phyloP scores from a whole-genome alignment of 2,329 filamentous ascomycete genomes.

The Knoxdaviesia capensis region DNA sequence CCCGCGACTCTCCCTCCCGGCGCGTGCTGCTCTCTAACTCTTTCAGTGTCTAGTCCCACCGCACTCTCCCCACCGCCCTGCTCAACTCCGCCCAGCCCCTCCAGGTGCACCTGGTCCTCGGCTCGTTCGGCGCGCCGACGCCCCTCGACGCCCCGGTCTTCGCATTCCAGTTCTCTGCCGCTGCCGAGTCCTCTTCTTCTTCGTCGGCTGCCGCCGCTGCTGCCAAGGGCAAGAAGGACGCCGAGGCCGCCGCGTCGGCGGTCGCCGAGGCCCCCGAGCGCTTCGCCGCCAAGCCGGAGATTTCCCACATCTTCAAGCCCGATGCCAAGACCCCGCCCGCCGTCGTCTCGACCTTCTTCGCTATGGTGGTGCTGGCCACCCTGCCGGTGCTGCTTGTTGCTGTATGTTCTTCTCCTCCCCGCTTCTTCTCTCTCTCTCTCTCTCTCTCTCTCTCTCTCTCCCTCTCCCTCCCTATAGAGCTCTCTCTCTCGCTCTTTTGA shows the following conservation, averaged over 20 bases:
- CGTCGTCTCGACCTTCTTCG: conserved; percentile 60
- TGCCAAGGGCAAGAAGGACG: too few species aligned
- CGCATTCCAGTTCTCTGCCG: conserved; percentile 22
- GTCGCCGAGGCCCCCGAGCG: conserved; percentile 42
- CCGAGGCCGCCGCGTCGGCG: too few species aligned
- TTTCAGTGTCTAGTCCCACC: conserved; percentile 44
- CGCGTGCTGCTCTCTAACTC: not conserved
- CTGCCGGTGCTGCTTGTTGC: conserved; percentile 52
- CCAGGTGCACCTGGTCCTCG: conserved; percentile 65
- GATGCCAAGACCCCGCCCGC: conserved; percentile 66
- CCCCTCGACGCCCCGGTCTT: conserved; percentile 54
- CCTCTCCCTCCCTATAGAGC: not conserved
- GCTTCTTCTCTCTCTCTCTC: not conserved
- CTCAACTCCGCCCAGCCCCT: conserved; percentile 47
- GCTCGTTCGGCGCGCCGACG: conserved; percentile 59
- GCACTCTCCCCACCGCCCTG: conserved; percentile 74
- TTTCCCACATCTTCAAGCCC: conserved; percentile 73
- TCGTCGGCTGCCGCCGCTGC: too few species aligned
- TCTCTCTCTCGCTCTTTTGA: not conserved
- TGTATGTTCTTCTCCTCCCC: conserved; percentile 25
- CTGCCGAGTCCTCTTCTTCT: too few species aligned
- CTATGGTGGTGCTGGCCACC: conserved; percentile 49
- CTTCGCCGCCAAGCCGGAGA: conserved; percentile 69
- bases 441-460: not conserved
- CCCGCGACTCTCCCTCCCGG: not conserved